Percentiles rank a stretch among this genome's conserved stretches.
phyloP scores from a whole-genome alignment of 331 rosid genomes.

The Saraca asoca region DNA sequence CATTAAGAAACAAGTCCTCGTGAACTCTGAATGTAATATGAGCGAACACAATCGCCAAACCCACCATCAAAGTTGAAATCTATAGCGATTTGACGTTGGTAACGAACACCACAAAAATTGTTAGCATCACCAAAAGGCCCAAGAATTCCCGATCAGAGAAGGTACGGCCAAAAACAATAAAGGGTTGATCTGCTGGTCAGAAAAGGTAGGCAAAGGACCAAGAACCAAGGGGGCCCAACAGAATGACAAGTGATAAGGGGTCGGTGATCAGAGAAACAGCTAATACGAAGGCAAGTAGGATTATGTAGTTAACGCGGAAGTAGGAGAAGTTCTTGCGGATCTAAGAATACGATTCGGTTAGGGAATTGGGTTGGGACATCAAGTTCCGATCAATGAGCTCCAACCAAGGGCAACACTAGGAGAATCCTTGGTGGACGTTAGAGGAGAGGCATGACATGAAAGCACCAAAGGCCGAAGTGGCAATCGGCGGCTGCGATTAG shows the following conservation, averaged over 20 bases:
- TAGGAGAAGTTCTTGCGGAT: conserved; percentile 55
- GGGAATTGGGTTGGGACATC: conserved; percentile 43
- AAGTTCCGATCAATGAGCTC: conserved; percentile 48
- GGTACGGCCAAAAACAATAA: conserved; percentile 47
- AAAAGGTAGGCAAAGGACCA: conserved; percentile 52
- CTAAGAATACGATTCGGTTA: conserved; percentile 51
- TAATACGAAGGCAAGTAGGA: conserved; percentile 42
- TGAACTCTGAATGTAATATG: conserved; percentile 53
- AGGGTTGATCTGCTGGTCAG: conserved; percentile 54
- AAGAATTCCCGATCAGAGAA: conserved; percentile 54
- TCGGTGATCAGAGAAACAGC: conserved; percentile 49
- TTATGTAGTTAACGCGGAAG: conserved; percentile 55
- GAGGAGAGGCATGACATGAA: conserved; percentile 47
- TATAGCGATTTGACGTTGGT: conserved; percentile 51
- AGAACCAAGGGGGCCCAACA: conserved; percentile 49
- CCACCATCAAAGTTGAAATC: conserved; percentile 53
- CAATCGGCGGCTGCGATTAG: conserved; percentile 52
- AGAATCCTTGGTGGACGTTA: conserved; percentile 42
- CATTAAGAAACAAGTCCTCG: conserved; percentile 54
- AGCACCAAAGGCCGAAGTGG: conserved; percentile 50
- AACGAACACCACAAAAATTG: conserved; percentile 49
- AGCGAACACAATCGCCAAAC: conserved; percentile 41
- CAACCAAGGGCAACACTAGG: conserved; percentile 54
- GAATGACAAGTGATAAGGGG: conserved; percentile 50
- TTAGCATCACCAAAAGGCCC: conserved; percentile 42